These are phyloP conservation scores for Neonectria hederae DNA, from an alignment of 2,329 filamentous ascomycete genomes.

Conservation along the genomic window DNA sequence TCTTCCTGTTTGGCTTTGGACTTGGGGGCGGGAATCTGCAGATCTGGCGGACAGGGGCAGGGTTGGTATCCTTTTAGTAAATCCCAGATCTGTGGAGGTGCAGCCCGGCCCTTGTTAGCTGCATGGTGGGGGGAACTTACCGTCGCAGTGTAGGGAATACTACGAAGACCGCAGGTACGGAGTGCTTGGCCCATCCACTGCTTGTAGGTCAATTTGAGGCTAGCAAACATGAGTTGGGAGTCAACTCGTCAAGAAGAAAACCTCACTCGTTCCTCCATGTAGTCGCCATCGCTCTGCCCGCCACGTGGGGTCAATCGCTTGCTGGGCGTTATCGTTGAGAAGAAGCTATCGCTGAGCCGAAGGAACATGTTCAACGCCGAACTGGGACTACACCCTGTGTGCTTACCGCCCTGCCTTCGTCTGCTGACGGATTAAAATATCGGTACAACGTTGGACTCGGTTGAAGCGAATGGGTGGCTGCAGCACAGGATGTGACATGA, in stretches of 20 bases:
- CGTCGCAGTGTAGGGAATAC: neutral
- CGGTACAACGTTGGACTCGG: constrained; percentile 12
- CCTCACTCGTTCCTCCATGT: neutral
- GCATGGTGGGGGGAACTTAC: constrained; percentile 23
- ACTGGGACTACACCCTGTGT: constrained; percentile 39
- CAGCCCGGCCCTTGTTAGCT: constrained; percentile 31
- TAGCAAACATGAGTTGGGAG: neutral
- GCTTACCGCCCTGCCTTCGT: constrained; percentile 21
- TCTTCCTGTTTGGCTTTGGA: constrained; percentile 14
- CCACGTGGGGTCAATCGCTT: constrained; percentile 4
- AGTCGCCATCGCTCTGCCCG: neutral
- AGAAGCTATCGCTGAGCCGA: neutral
- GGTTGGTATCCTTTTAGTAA: constrained; percentile 13
- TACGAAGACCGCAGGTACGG: neutral
- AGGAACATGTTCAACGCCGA: constrained; percentile 35
- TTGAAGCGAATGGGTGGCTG: constrained; percentile 11
- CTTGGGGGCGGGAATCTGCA: constrained; percentile 36
- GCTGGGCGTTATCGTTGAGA: neutral
- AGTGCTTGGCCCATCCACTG: neutral
- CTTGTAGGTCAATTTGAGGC: neutral
- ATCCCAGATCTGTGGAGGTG: constrained; percentile 32
- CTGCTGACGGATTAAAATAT: constrained; percentile 18
- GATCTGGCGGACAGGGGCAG: constrained; percentile 34
- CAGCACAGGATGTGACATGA: constrained; percentile 34
- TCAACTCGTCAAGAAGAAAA: neutral